phyloP scores from a whole-genome alignment of 2,329 filamentous ascomycete genomes.

The Fusarium nygamai region DNA sequence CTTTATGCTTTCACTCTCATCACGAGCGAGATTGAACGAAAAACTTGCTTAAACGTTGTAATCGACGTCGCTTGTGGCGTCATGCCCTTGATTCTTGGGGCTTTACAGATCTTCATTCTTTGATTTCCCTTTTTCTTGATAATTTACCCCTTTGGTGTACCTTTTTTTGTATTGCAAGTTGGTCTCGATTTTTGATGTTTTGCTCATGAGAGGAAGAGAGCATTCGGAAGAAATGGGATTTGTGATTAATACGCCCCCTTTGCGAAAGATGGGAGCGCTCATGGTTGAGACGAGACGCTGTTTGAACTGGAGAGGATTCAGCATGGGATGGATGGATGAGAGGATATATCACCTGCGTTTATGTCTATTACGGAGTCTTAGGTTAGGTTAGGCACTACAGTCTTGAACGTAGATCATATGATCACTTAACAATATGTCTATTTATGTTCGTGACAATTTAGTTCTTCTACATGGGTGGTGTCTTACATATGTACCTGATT shows the following conservation, averaged over 20 bases:
- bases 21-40: constrained; percentile 39
- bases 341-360: constrained; percentile 42
- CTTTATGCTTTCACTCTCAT: constrained; percentile 39
- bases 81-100: constrained; percentile 40
- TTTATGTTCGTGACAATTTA: background rate
- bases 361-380: constrained; percentile 43
- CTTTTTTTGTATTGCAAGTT: constrained; percentile 39
- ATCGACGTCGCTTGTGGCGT: constrained; percentile 47
- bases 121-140: constrained; percentile 46
- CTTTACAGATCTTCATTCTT: constrained; percentile 43
- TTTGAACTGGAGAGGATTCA: constrained; percentile 23
- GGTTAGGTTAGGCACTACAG: constrained; percentile 39
- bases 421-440: constrained; percentile 12
- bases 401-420: constrained; percentile 43
- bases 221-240: constrained; percentile 14
- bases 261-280: constrained; percentile 25
- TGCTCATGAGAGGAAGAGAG: constrained; percentile 26
- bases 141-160: constrained; percentile 47
- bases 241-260: constrained; percentile 37
- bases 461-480: background rate
- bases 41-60: constrained; percentile 56
- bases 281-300: constrained; percentile 35
- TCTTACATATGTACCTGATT: background rate
- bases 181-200: constrained; percentile 31
- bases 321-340: constrained; percentile 30